These are phyloP conservation scores for Rutidosis leptorrhynchoides DNA, from an alignment of 129 eudicot genomes.

Conservation along the genomic window DNA sequence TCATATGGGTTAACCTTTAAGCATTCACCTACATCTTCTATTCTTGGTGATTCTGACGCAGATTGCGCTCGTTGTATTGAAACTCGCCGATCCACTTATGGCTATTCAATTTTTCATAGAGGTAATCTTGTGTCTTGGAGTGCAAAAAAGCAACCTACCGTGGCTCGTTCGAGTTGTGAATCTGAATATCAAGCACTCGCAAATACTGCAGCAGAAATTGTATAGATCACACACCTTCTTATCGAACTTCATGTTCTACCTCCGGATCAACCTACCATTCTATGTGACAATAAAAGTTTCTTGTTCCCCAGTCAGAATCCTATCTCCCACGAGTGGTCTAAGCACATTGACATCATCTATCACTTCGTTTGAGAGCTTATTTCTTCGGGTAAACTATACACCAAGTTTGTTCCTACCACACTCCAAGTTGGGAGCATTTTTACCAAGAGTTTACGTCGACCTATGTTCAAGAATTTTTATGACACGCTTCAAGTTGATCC, in stretches of 20 bases:
- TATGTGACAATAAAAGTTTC: neutral
- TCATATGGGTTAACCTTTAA: too few relatives aligned
- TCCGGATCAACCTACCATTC: too few relatives aligned
- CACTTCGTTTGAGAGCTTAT: too few relatives aligned
- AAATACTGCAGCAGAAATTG: neutral
- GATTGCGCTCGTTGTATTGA: conserved; percentile 3
- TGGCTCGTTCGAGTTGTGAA: too few relatives aligned
- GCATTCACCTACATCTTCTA: neutral
- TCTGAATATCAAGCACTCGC: neutral
- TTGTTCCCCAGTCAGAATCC: neutral
- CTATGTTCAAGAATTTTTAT: neutral
- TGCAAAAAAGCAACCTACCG: too few relatives aligned
- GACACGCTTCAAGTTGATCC: neutral
- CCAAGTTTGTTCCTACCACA: neutral
- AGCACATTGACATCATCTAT: too few relatives aligned
- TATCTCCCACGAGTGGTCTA: neutral
- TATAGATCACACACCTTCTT: neutral
- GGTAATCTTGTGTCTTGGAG: too few relatives aligned
- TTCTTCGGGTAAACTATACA: neutral
- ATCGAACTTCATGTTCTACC: neutral
- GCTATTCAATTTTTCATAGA: too few relatives aligned
- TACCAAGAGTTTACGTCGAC: neutral
- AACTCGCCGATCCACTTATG: neutral
- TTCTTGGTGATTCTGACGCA: neutral
- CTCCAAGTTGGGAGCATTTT: neutral